Conservation (phyloP, 2,329 filamentous ascomycete species). For the Neopestalotiopsis sp. region DNA sequence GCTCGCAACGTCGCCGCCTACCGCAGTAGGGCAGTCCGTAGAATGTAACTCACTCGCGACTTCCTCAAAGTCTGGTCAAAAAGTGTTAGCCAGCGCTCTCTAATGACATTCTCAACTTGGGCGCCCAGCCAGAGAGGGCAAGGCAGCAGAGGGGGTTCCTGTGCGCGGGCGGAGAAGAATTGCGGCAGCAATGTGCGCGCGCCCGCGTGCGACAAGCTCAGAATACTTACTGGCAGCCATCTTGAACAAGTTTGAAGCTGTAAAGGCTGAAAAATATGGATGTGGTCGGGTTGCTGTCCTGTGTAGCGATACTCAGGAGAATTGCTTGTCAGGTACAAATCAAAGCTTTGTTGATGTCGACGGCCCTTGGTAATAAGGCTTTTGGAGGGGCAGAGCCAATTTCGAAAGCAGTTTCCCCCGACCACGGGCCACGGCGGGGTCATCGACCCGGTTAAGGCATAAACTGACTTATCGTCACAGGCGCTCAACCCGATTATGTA, state of each 20-base stretch:
- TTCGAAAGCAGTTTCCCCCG: background rate
- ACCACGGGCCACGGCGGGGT: conserved; percentile 14
- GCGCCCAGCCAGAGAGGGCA: background rate
- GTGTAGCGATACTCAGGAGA: background rate
- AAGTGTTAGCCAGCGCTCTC: conserved; percentile 21
- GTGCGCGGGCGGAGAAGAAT: background rate
- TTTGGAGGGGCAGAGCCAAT: conserved; percentile 19
- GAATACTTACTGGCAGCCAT: conserved; percentile 22
- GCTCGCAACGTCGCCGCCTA: conserved; percentile 18
- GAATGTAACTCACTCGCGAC: conserved; percentile 51
- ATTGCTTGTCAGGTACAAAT: conserved; percentile 8
- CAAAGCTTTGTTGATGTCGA: conserved; percentile 18
- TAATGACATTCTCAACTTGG: background rate
- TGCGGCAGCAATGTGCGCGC: background rate
- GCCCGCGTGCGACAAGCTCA: background rate
- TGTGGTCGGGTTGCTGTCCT: background rate
- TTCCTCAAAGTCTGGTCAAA: conserved; percentile 46
- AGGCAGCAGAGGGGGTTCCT: conserved; percentile 5
- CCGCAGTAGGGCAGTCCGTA: background rate
- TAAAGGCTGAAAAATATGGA: background rate
- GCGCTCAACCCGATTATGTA: conserved; percentile 15
- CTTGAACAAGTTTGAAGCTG: conserved; percentile 15
- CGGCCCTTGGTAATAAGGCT: conserved; percentile 17
- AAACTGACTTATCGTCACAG: conserved; percentile 7
- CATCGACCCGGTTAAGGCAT: conserved; percentile 19